Evolutionary conservation across 441 rosid species (phyloP).

Genomic region (Dalechampia spathulata): DNA sequence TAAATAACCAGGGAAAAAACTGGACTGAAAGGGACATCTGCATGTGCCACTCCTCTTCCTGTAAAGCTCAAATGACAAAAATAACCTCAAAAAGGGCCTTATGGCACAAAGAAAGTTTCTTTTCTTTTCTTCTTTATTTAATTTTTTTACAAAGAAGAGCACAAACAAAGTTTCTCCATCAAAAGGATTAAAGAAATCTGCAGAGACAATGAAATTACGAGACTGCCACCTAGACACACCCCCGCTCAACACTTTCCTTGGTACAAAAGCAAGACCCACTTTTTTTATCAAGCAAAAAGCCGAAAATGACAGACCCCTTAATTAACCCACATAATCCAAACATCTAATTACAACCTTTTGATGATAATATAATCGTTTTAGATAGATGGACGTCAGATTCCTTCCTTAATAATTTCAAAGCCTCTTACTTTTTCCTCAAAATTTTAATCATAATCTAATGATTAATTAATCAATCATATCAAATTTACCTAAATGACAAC

Average conservation of each 20-base stretch:
- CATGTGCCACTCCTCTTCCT: background rate
- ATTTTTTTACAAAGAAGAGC: too few relatives aligned
- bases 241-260: conserved; percentile 11
- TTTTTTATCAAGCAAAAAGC: conserved; percentile 19
- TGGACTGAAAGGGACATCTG: too few relatives aligned
- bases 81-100: conserved; percentile 23
- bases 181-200: background rate
- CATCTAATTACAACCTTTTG: conserved; percentile 13
- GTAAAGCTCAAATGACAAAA: conserved; percentile 20
- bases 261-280: conserved; percentile 28
- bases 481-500: conserved; percentile 6
- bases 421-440: too few relatives aligned
- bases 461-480: conserved; percentile 22
- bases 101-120: conserved; percentile 15
- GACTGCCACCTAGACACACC: conserved; percentile 19
- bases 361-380: background rate
- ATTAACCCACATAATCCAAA: conserved; percentile 17
- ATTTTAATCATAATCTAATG: conserved; percentile 11
- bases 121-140: too few relatives aligned
- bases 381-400: background rate
- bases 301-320: conserved; percentile 25
- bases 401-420: background rate
- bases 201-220: conserved; percentile 20
- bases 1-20: background rate
- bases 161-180: conserved; percentile 15